A percentile compares a stretch with the other conserved stretches of the same genome.
These are phyloP conservation scores for Fusarium goolgardi DNA, from an alignment of 2,329 filamentous ascomycete genomes.

Conservation along the genomic window DNA sequence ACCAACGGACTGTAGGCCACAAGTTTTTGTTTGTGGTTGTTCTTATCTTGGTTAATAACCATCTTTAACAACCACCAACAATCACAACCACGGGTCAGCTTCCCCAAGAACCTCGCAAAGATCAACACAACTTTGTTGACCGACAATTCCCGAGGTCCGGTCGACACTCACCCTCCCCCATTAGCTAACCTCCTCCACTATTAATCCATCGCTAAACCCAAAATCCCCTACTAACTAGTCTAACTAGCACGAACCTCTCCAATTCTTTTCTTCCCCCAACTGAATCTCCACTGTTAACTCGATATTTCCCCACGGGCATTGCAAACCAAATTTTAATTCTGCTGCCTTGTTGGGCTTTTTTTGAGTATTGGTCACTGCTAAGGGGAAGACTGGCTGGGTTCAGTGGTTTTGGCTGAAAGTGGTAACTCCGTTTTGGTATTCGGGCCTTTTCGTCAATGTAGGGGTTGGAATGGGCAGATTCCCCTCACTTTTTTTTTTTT, in stretches of 20 bases:
- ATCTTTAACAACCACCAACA: not conserved
- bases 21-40: not conserved
- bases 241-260: conserved; percentile 5
- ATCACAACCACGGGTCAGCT: too few relatives aligned
- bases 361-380: not conserved
- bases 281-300: not conserved
- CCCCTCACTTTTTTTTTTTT: conserved; percentile 19
- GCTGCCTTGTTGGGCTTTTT: conserved; percentile 1
- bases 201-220: not conserved
- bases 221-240: too few relatives aligned
- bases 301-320: conserved; percentile 28
- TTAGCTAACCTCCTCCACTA: conserved; percentile 2
- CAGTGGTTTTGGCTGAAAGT: not conserved
- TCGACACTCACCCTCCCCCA: conserved; percentile 9
- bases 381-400: not conserved
- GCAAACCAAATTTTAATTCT: conserved; percentile 4
- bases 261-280: conserved; percentile 19
- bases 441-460: conserved; percentile 21
- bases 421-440: conserved; percentile 6
- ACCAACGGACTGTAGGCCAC: too few relatives aligned
- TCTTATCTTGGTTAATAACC: not conserved
- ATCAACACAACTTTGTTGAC: not conserved
- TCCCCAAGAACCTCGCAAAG: too few relatives aligned
- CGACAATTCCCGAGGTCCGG: conserved; percentile 1
- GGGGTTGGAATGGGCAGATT: conserved; percentile 10